Conservation (phyloP, 495 filamentous ascomycete species). For the Podospora tetraspora region DNA sequence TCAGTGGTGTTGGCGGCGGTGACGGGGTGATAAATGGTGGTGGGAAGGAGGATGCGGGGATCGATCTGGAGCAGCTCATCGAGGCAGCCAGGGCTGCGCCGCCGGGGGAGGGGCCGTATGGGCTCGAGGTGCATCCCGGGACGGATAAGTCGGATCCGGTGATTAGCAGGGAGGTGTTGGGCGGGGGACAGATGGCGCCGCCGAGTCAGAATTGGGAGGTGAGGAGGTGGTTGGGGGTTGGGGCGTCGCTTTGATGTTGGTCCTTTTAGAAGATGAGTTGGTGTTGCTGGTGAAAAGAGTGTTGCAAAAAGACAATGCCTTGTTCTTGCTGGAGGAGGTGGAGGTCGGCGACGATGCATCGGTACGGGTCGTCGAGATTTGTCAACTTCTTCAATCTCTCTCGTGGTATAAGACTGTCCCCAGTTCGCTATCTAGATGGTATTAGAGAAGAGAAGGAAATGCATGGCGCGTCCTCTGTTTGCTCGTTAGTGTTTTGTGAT, state of each 20-base stretch:
- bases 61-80: neutral
- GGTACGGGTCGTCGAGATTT: neutral
- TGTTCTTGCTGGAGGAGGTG: too few species aligned
- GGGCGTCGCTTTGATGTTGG: neutral
- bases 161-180: neutral
- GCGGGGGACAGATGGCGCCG: neutral
- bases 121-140: constrained; percentile 1
- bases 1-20: neutral
- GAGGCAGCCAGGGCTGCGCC: neutral
- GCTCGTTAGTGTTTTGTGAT: neutral
- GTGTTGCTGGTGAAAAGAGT: too few species aligned
- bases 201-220: constrained; percentile 2
- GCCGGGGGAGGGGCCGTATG: neutral
- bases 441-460: neutral
- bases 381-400: neutral
- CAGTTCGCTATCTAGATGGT: neutral
- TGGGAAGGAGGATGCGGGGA: neutral
- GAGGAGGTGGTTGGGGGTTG: neutral
- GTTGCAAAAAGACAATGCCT: too few species aligned
- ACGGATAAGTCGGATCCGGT: constrained; percentile 4
- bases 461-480: neutral
- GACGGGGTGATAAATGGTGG: neutral
- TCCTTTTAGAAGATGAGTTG: too few species aligned
- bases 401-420: neutral
- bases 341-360: too few species aligned